A percentile compares a stretch with the other conserved stretches of the same genome.
Evolutionary conservation across 2,329 filamentous ascomycete species (phyloP).

Genomic region (Cytospora schulzeri): DNA sequence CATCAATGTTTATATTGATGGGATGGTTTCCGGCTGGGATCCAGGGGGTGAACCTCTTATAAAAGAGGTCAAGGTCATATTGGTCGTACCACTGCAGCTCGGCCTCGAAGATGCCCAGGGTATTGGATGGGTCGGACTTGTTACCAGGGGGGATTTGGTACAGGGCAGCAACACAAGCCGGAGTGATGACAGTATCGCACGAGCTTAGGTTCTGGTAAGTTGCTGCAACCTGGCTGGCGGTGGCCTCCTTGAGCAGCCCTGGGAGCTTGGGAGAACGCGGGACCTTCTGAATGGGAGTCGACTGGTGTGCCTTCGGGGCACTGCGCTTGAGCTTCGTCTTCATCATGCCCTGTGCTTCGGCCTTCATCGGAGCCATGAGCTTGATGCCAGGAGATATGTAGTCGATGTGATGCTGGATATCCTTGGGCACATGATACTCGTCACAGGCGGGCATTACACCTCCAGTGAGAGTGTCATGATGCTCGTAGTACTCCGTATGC

Average conservation of each 20-base stretch:
- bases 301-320: neutral
- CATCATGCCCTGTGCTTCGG: conserved; percentile 11
- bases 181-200: conserved; percentile 14
- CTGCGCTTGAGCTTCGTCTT: conserved; percentile 7
- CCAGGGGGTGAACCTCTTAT: neutral
- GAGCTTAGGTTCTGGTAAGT: conserved; percentile 16
- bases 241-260: neutral
- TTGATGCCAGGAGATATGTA: conserved; percentile 28
- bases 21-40: conserved; percentile 22
- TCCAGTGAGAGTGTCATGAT: conserved; percentile 31
- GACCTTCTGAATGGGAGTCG: neutral
- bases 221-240: neutral
- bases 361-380: conserved; percentile 27
- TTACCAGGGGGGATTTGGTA: conserved; percentile 30
- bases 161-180: conserved; percentile 20
- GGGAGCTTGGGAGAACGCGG: neutral
- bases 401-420: conserved; percentile 28
- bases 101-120: conserved; percentile 37
- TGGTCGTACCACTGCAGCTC: conserved; percentile 38
- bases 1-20: conserved; percentile 13
- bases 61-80: conserved; percentile 18
- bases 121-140: conserved; percentile 27
- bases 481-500: conserved; percentile 33
- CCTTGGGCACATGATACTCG: conserved; percentile 27
- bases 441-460: conserved; percentile 31